Conservation (phyloP, 2,329 filamentous ascomycete species). For the Penicillium sp. region DNA sequence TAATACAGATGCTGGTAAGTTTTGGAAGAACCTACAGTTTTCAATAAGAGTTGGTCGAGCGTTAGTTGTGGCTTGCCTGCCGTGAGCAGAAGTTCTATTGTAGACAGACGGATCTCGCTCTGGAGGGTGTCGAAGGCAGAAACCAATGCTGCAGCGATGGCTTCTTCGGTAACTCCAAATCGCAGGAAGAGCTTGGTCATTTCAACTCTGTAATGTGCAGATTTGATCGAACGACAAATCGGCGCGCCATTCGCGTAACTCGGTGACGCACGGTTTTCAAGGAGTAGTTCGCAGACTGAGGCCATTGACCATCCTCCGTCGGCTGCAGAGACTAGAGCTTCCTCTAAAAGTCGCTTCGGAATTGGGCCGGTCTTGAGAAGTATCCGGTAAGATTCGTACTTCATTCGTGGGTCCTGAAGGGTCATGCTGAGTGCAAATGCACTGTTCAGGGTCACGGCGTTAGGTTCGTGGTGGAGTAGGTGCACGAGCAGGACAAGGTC, state of each 20-base stretch:
- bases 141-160: constrained; percentile 4
- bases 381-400: constrained; percentile 6
- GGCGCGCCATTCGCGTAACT: constrained; percentile 9
- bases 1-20: background rate
- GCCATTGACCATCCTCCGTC: constrained; percentile 14
- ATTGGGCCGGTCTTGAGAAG: constrained; percentile 9
- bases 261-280: constrained; percentile 3
- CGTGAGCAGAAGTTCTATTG: constrained; percentile 4
- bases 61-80: constrained; percentile 5
- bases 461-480: constrained; percentile 4
- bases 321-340: constrained; percentile 9
- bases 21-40: constrained; percentile 2
- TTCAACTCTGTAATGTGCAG: constrained; percentile 1
- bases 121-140: constrained; percentile 11
- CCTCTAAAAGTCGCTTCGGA: constrained; percentile 9
- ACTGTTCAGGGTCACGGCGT: constrained; percentile 3
- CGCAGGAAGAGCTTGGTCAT: constrained; percentile 3
- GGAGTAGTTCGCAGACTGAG: constrained; percentile 8
- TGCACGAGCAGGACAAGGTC: constrained; percentile 9
- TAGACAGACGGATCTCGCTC: background rate
- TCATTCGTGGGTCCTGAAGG: background rate
- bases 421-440: constrained; percentile 11
- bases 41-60: constrained; percentile 12
- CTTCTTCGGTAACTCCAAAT: constrained; percentile 4
- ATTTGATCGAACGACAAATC: constrained; percentile 11